Conservation (phyloP, 805 yeast species). For the Metschnikowia shivogae region DNA sequence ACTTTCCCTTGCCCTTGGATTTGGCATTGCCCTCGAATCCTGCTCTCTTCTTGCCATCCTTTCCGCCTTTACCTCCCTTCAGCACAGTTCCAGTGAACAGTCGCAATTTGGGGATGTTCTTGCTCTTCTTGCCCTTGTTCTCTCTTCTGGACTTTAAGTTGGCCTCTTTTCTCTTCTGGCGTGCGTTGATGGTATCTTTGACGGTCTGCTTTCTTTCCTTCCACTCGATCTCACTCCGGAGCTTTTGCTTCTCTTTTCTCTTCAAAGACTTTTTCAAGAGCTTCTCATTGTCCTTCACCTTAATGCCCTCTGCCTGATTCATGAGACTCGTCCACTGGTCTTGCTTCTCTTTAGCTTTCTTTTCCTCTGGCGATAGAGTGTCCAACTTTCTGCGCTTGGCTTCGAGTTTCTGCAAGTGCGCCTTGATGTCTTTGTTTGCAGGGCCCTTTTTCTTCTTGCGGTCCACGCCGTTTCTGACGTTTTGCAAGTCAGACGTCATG, state of each 20-base stretch:
- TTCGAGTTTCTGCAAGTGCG: constrained; percentile 74
- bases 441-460: constrained; percentile 73
- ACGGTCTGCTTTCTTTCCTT: constrained; percentile 80
- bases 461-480: constrained; percentile 46
- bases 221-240: constrained; percentile 90
- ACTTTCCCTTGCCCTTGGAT: constrained; percentile 27
- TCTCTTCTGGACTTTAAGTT: constrained; percentile 82
- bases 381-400: constrained; percentile 63
- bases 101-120: constrained; percentile 66
- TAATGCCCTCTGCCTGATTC: constrained; percentile 83
- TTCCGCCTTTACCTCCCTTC: constrained; percentile 36
- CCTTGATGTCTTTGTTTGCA: constrained; percentile 74
- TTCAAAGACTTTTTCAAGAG: constrained; percentile 81
- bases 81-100: constrained; percentile 53
- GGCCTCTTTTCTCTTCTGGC: constrained; percentile 86
- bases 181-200: constrained; percentile 65
- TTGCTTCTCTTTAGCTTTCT: constrained; percentile 60
- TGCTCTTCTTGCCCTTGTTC: constrained; percentile 75
- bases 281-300: constrained; percentile 85
- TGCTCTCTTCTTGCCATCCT: constrained; percentile 52
- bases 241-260: constrained; percentile 76
- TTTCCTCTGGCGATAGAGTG: constrained; percentile 56
- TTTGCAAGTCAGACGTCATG: constrained; percentile 67
- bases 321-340: constrained; percentile 82
- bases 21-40: constrained; percentile 82